Evolutionary conservation across 495 filamentous ascomycete genomes (phyloP).

Genomic region (Parmelia sp.): DNA sequence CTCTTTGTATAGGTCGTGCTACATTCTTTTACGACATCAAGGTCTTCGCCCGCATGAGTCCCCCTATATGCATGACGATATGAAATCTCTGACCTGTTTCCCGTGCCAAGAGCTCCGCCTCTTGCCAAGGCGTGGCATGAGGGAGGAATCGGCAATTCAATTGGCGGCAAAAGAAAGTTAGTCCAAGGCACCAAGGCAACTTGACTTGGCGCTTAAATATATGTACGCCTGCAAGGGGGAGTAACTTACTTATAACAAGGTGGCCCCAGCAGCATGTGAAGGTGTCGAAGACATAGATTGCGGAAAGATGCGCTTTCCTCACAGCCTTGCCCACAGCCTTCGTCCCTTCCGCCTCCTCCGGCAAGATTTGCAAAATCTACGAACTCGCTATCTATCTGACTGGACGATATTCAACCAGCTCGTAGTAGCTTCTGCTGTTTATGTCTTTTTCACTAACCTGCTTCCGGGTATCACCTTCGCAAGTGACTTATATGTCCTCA

Average conservation of each 20-base stretch:
- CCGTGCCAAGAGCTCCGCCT: not conserved
- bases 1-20: too few species aligned
- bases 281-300: not conserved
- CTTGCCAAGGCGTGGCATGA: not conserved
- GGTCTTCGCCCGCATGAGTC: too few species aligned
- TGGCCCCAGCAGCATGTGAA: not conserved
- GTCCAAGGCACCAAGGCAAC: not conserved
- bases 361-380: slow-evolving; percentile 52
- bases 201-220: not conserved
- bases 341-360: slow-evolving; percentile 45
- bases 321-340: not conserved
- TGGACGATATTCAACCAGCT: slow-evolving; percentile 67
- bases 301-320: not conserved
- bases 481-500: slow-evolving; percentile 60
- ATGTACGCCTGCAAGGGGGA: not conserved
- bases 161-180: not conserved
- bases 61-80: too few species aligned
- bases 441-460: slow-evolving; percentile 71
- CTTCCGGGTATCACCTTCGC: slow-evolving; percentile 70
- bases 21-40: too few species aligned
- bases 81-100: too few species aligned
- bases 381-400: slow-evolving; percentile 54
- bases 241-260: not conserved
- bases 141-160: not conserved
- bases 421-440: slow-evolving; percentile 63